Base-by-base conservation (phyloP, 345 rosid genomes). In the Brassica incana region DNA sequence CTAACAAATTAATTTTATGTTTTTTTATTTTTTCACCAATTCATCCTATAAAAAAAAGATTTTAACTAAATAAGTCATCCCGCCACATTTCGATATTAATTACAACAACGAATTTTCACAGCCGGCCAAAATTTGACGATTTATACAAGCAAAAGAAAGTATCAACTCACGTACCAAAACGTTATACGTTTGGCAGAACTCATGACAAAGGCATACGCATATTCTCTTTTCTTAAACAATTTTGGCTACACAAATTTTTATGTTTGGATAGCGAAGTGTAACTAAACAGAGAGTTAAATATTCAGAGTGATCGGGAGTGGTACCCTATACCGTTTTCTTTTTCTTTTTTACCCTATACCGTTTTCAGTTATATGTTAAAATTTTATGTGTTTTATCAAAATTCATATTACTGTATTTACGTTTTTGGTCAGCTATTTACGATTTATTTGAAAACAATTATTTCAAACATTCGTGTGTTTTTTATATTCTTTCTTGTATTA, bases 21-120 rank as follows among this genome's bases (percentile, higher is more conserved):
- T 29, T 29, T 29, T 29, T 29, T 3, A 27, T 29, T 29, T 29
- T 29, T 29, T 29, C 32, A 29, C 32, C 32, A 29, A 29, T 29
- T 29, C 32, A 29, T 4, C 32, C 32, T 29, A 29, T 29, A 29
- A 29, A 29, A 29, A 29, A 29, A 29, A 29, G 43, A 45, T 58
- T 76, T 20, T 43, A 27, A 7, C 16, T 29, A 14, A 33, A 62
- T 18, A 33, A 65, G 62, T 66, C 56, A 59, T 60, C 33, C 74
- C 43, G 74, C 68, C 77, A 67, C 69, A 61, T 73, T 78, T 66
- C 73, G 67, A 73, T 73, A 59, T 79, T 67, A 72, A 78, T 16
- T 67, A 72, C 64, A 59, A 30, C 64, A 58, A 58, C 20, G 50
- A 36, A 79, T 52, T 2, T 32, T 66, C 69, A 67, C 18, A 60